Evolutionary conservation across 352 stramenopile species (phyloP), one percentile per base, ranked within the genome.

Genomic region (Globisporangium parvum): DNA sequence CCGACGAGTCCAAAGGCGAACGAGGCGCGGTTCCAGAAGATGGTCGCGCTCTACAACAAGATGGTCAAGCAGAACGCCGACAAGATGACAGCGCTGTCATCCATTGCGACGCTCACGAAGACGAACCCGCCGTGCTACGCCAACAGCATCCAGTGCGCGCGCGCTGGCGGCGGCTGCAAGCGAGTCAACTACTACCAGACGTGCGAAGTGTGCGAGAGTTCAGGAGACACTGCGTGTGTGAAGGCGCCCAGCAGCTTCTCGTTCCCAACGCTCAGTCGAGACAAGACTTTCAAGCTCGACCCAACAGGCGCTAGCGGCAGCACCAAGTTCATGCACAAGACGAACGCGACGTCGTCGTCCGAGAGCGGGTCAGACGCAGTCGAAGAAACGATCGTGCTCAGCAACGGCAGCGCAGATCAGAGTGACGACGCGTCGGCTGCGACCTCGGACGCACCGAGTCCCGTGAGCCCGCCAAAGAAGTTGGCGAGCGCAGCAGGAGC

Each of bases 41-140:
- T 91, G 63, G 67, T 93, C 23, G 51, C 65, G n/a, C 50, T 78
- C 52, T 90, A 92, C 65, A 87, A 88, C 62, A 50, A 75, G 49
- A 45, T 71, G 15, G 63, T 57, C 14, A 52, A 51, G 17, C 46
- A 62, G 39, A 62, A 35, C 62, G 55, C 39, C 63, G 72, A 21
- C 44, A 77, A 70, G 51, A 88, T 89, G 69, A 47, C 45, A 20
- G 39, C 77, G 20, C 66, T 92, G 17, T 77, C 82, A 21, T 61
- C 50, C 1, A 39, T 88, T 14, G 59, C 57, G 1, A 39, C 56
- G 44, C 67, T 93, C 20, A 67, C 62, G 10, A 57, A 56, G 0
- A 41, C 37, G 6, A 93, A 93, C 63, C 82, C 82, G 6, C 57
- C 70, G 45, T 93, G 83, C 67, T 87, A 88, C 59, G 54, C 77